These are phyloP conservation scores for Chenopodium album DNA, from an alignment of 148 eudicot genomes.

Conservation along the genomic window DNA sequence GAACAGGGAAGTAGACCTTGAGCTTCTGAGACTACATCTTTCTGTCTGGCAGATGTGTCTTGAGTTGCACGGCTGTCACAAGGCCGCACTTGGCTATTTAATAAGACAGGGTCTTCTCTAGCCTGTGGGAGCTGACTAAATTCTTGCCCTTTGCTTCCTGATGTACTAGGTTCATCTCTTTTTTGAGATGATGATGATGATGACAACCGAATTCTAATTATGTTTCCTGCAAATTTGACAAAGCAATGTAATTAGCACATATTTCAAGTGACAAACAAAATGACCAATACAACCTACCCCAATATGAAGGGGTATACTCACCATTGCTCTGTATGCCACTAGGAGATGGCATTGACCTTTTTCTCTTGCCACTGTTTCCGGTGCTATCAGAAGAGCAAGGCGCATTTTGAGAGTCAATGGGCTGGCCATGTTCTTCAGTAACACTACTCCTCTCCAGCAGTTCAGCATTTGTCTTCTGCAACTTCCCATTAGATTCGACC, in stretches of 20 bases:
- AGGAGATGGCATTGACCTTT: conserved; percentile 29
- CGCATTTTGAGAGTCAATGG: conserved; percentile 35
- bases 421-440: conserved; percentile 68
- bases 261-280: not conserved
- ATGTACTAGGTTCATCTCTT: conserved; percentile 28
- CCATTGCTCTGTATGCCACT: conserved; percentile 37
- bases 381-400: conserved; percentile 78
- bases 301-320: conserved; percentile 23
- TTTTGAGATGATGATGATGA: conserved; percentile 27
- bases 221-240: conserved; percentile 41
- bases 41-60: not conserved
- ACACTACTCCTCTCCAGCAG: conserved; percentile 58
- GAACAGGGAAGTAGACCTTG: conserved; percentile 1
- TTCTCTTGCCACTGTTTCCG: conserved; percentile 72
- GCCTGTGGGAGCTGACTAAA: conserved; percentile 34
- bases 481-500: not conserved
- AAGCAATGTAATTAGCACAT: not conserved
- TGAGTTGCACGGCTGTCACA: conserved; percentile 27
- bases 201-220: conserved; percentile 49
- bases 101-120: conserved; percentile 19
- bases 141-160: conserved; percentile 24
- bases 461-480: conserved; percentile 26
- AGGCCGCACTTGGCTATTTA: conserved; percentile 10
- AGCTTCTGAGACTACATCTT: not conserved
- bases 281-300: not conserved